A percentile compares a stretch with the other conserved stretches of the same genome.
These are phyloP conservation scores for Fagus crenata DNA, from an alignment of 306 rosid genomes.

Conservation along the genomic window DNA sequence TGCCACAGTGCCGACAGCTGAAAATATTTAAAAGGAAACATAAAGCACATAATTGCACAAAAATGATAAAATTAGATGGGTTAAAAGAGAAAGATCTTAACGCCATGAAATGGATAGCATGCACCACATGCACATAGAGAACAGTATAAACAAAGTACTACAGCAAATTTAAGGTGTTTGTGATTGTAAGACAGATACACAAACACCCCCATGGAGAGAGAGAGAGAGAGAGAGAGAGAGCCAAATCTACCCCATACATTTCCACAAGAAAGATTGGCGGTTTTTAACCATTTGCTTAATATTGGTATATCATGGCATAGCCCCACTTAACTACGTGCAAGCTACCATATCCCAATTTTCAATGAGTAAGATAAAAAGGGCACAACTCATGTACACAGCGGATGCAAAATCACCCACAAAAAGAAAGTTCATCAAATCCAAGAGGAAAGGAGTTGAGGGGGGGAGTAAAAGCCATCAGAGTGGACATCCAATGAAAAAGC, in stretches of 20 bases:
- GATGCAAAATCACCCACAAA: background rate
- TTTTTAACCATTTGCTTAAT: background rate
- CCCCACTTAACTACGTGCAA: background rate
- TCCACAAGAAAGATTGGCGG: background rate
- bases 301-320: background rate
- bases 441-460: too few species aligned
- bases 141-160: background rate
- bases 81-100: conserved; percentile 4
- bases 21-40: conserved; percentile 24
- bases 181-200: background rate
- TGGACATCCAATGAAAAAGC: too few species aligned
- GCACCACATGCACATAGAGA: background rate
- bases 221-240: background rate
- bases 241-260: background rate
- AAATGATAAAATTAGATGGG: conserved; percentile 8
- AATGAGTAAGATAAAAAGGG: background rate
- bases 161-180: background rate
- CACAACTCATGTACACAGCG: background rate
- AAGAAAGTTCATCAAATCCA: too few species aligned
- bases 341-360: background rate
- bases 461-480: too few species aligned
- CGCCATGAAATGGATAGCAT: background rate
- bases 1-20: conserved; percentile 82
- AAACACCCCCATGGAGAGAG: background rate
- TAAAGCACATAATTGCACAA: background rate